A percentile compares a stretch with the other conserved stretches of the same genome.
Evolutionary conservation across 305 asterid genomes (phyloP).

Genomic region (Striga hermonthica): DNA sequence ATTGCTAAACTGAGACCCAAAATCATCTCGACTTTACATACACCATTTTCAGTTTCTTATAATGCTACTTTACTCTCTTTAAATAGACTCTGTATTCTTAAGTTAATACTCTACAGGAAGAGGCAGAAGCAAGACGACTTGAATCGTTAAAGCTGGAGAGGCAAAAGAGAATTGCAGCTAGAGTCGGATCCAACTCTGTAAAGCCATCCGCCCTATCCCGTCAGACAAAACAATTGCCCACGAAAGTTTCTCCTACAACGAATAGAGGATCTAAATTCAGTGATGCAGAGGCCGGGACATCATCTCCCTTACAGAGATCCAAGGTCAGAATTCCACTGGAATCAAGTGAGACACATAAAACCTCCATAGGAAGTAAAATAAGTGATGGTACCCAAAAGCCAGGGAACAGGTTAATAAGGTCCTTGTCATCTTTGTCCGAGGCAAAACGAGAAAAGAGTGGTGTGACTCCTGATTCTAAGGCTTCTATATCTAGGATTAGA

Average conservation of each 20-base stretch:
- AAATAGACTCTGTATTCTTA: slow-evolving; percentile 25
- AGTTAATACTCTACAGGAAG: slow-evolving; percentile 59
- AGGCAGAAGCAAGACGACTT: slow-evolving; percentile 63
- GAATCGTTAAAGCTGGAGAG: slow-evolving; percentile 83
- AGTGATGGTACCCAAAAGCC: slow-evolving; percentile 49
- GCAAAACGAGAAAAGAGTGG: slow-evolving; percentile 53
- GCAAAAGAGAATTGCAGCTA: slow-evolving; percentile 84
- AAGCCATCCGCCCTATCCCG: slow-evolving; percentile 45
- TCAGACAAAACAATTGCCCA: slow-evolving; percentile 56
- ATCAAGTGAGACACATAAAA: slow-evolving; percentile 46
- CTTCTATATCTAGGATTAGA: slow-evolving; percentile 67
- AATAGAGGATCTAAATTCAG: slow-evolving; percentile 80
- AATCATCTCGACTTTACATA: background rate
- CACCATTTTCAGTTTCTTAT: background rate
- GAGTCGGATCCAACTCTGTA: slow-evolving; percentile 53
- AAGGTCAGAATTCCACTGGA: slow-evolving; percentile 63
- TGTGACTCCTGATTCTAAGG: slow-evolving; percentile 61
- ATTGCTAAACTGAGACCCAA: background rate
- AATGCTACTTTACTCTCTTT: slow-evolving; percentile 16
- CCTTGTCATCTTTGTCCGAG: slow-evolving; percentile 71
- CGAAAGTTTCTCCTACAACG: slow-evolving; percentile 57
- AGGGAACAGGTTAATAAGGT: slow-evolving; percentile 68
- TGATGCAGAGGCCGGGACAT: slow-evolving; percentile 87
- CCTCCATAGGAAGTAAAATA: slow-evolving; percentile 49
- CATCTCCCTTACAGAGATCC: slow-evolving; percentile 96